Conservation (phyloP, 2,329 filamentous ascomycete species). For the Emmonsiellopsis sp. region DNA sequence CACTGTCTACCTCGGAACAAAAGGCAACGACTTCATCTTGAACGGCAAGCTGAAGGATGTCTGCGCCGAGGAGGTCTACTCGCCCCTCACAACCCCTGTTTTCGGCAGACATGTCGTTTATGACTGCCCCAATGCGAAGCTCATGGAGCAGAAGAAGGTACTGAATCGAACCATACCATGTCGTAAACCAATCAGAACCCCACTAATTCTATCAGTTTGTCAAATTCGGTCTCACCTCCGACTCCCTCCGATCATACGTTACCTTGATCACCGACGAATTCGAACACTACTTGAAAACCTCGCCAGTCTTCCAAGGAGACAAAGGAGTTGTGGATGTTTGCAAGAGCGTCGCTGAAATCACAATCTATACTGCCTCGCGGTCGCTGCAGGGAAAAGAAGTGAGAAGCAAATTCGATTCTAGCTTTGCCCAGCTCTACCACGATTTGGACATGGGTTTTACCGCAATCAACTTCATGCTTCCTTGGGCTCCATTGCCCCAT, state of each 20-base stretch:
- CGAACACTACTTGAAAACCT: constrained; percentile 60
- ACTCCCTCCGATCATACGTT: constrained; percentile 61
- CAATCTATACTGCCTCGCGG: constrained; percentile 81
- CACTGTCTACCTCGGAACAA: constrained; percentile 71
- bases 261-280: constrained; percentile 69
- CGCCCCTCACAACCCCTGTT: constrained; percentile 58
- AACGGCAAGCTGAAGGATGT: constrained; percentile 87
- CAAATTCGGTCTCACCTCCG: constrained; percentile 54
- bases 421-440: constrained; percentile 74
- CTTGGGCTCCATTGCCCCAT: constrained; percentile 81
- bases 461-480: constrained; percentile 81
- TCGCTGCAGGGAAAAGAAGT: constrained; percentile 78
- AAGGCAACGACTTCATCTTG: constrained; percentile 83
- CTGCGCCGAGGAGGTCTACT: constrained; percentile 84
- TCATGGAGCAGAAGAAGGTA: constrained; percentile 96
- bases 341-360: constrained; percentile 72
- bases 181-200: neutral
- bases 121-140: constrained; percentile 80
- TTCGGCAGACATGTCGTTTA: constrained; percentile 85
- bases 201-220: constrained; percentile 37
- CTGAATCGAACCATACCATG: constrained; percentile 16
- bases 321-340: constrained; percentile 63
- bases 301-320: constrained; percentile 55
- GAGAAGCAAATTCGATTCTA: constrained; percentile 67
- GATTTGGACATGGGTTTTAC: constrained; percentile 85